These are phyloP conservation scores for Leccinum fallax DNA, from an alignment of 1,284 basidiomycete species.

Conservation along the genomic window DNA sequence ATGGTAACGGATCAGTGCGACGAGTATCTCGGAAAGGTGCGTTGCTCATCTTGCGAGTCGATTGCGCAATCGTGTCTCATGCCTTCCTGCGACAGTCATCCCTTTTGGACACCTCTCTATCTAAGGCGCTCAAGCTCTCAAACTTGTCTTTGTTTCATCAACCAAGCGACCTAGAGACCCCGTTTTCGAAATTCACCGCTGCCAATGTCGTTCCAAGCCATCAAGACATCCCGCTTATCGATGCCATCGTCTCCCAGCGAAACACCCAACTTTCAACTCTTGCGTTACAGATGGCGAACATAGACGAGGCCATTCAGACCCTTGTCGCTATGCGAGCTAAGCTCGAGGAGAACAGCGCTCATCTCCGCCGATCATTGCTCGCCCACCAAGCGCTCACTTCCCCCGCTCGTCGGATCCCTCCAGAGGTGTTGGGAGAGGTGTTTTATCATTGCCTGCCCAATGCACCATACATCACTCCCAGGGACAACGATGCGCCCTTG, in stretches of 20 bases:
- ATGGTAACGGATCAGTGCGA: conserved; percentile 21
- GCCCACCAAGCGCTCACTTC: conserved; percentile 23
- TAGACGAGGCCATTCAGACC: conserved; percentile 22
- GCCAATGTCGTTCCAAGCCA: conserved; percentile 11
- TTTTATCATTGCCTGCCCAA: conserved; percentile 40
- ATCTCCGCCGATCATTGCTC: conserved; percentile 20
- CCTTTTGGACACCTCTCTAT: conserved; percentile 22
- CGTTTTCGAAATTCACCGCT: background rate
- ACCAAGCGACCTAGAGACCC: conserved; percentile 21
- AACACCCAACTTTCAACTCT: conserved; percentile 23
- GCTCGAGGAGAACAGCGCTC: conserved; percentile 17
- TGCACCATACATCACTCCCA: conserved; percentile 28
- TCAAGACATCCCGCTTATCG: conserved; percentile 19
- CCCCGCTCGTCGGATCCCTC: conserved; percentile 35
- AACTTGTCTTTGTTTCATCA: background rate
- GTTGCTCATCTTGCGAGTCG: conserved; percentile 13
- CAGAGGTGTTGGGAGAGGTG: conserved; percentile 42
- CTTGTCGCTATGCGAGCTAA: conserved; percentile 17
- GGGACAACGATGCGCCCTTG: conserved; percentile 27
- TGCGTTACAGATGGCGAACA: conserved; percentile 16
- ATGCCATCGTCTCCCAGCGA: conserved; percentile 21
- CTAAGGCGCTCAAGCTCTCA: background rate
- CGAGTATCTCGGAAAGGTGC: conserved; percentile 24
- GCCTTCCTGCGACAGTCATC: conserved; percentile 16
- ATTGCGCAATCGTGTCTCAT: conserved; percentile 40